Evolutionary conservation across 2,329 filamentous ascomycete species (phyloP).

Genomic region (Fusarium albosuccineum): DNA sequence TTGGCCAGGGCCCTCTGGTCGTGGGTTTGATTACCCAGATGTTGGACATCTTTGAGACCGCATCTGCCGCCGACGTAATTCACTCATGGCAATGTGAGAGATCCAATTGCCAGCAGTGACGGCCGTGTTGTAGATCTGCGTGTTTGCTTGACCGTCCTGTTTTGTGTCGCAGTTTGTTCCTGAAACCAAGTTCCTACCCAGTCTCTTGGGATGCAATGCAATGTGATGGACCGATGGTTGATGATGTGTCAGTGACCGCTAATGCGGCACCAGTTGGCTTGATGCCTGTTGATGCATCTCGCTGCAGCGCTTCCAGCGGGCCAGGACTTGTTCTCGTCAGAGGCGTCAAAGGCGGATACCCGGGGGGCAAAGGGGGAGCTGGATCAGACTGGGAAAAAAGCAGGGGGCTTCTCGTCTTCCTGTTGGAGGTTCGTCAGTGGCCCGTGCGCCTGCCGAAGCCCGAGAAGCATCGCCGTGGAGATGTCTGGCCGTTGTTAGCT

Average conservation of each 20-base stretch:
- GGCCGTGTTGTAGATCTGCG: slow-evolving; percentile 2
- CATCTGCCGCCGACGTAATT: slow-evolving; percentile 15
- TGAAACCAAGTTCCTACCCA: slow-evolving; percentile 32
- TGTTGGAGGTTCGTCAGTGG: slow-evolving; percentile 18
- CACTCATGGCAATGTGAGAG: neutral
- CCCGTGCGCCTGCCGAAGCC: slow-evolving; percentile 19
- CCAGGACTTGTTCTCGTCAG: slow-evolving; percentile 18
- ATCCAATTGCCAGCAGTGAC: neutral
- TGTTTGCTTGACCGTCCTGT: neutral
- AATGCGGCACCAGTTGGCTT: slow-evolving; percentile 21
- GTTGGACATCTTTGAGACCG: neutral
- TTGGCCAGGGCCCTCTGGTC: slow-evolving; percentile 33
- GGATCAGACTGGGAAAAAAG: neutral
- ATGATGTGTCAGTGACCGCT: slow-evolving; percentile 26
- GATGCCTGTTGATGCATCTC: neutral
- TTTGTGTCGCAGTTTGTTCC: slow-evolving; percentile 16
- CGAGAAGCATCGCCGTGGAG: slow-evolving; percentile 12
- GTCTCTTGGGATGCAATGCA: slow-evolving; percentile 7
- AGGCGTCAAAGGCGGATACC: slow-evolving; percentile 16
- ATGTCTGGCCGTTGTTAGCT: neutral
- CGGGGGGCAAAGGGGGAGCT: slow-evolving; percentile 18
- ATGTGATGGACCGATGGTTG: neutral
- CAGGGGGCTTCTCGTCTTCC: slow-evolving; percentile 16
- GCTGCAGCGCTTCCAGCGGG: slow-evolving; percentile 11
- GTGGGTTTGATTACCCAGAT: slow-evolving; percentile 30